Conservation (phyloP, 495 filamentous ascomycete species). For the Usnea hakonensis region DNA sequence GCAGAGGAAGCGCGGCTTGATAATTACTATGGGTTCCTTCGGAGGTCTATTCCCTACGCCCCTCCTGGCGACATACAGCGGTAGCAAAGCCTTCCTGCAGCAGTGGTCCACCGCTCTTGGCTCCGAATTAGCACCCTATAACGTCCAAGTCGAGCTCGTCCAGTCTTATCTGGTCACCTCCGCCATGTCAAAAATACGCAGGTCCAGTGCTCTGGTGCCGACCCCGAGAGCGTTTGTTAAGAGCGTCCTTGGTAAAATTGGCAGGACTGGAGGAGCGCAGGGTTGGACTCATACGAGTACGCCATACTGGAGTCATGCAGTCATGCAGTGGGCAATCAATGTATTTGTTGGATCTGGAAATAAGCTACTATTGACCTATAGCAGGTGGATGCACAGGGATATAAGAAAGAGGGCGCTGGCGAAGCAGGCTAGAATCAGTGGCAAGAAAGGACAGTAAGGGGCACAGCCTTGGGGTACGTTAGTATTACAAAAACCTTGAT, state of each 20-base stretch:
- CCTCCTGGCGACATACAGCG: slow-evolving; percentile 91
- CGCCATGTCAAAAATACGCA: slow-evolving; percentile 92
- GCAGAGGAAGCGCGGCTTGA: slow-evolving; percentile 72
- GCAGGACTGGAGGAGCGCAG: slow-evolving; percentile 65
- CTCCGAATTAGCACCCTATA: slow-evolving; percentile 68
- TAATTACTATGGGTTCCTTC: slow-evolving; percentile 96
- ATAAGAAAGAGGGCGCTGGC: slow-evolving; percentile 83
- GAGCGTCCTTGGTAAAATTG: slow-evolving; percentile 71
- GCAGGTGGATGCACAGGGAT: slow-evolving; percentile 71
- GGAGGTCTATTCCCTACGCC: slow-evolving; percentile 86
- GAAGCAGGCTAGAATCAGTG: slow-evolving; percentile 72
- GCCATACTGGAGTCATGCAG: slow-evolving; percentile 83
- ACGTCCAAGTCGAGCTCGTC: slow-evolving; percentile 77
- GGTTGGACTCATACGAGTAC: slow-evolving; percentile 72
- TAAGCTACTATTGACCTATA: slow-evolving; percentile 53
- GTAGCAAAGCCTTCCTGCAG: slow-evolving; percentile 96
- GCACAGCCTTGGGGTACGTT: not conserved
- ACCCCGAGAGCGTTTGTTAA: slow-evolving; percentile 75
- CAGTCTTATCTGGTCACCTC: slow-evolving; percentile 87
- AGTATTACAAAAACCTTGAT: not conserved
- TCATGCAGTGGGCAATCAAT: slow-evolving; percentile 79
- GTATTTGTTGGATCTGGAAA: slow-evolving; percentile 61
- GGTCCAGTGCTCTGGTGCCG: slow-evolving; percentile 66
- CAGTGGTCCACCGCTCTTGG: slow-evolving; percentile 87
- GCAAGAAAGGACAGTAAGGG: slow-evolving; percentile 31